Conservation (phyloP, 352 stramenopile species). For the Elongisporangium undulatum region DNA sequence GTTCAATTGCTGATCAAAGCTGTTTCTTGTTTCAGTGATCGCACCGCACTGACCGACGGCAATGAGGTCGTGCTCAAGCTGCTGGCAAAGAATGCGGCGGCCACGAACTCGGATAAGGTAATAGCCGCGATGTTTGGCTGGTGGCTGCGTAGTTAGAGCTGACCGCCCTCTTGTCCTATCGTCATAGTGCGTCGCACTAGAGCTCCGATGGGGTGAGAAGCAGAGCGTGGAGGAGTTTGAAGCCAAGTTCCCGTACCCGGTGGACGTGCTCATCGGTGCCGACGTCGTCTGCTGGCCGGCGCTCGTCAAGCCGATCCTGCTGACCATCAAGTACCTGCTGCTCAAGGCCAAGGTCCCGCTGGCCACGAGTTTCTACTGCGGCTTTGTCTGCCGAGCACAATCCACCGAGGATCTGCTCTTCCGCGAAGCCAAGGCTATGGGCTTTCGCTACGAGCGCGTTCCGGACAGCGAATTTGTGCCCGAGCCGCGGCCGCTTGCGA, state of each 20-base stretch:
- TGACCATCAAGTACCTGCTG: constrained; percentile 65
- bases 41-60: constrained; percentile 60
- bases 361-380: constrained; percentile 45
- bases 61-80: constrained; percentile 70
- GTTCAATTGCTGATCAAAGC: constrained; percentile 7
- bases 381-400: constrained; percentile 53
- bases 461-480: constrained; percentile 31
- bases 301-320: constrained; percentile 63
- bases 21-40: constrained; percentile 19
- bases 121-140: neutral
- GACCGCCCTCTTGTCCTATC: constrained; percentile 1
- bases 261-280: constrained; percentile 60
- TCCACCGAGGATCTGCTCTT: constrained; percentile 55
- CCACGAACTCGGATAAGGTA: constrained; percentile 14
- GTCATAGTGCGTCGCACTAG: constrained; percentile 28
- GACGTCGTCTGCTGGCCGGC: constrained; percentile 74
- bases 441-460: constrained; percentile 35
- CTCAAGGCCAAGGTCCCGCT: constrained; percentile 27
- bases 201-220: constrained; percentile 50
- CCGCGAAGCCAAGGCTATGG: constrained; percentile 30
- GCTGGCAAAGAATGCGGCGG: constrained; percentile 34
- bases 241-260: constrained; percentile 27
- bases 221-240: constrained; percentile 39
- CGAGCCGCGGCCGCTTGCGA: constrained; percentile 27
- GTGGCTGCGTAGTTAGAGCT: neutral